Evolutionary conservation across 768 basidiomycete genomes (phyloP), one percentile per base, ranked within the genome.

Genomic region (Cystobasidium onofrii): DNA sequence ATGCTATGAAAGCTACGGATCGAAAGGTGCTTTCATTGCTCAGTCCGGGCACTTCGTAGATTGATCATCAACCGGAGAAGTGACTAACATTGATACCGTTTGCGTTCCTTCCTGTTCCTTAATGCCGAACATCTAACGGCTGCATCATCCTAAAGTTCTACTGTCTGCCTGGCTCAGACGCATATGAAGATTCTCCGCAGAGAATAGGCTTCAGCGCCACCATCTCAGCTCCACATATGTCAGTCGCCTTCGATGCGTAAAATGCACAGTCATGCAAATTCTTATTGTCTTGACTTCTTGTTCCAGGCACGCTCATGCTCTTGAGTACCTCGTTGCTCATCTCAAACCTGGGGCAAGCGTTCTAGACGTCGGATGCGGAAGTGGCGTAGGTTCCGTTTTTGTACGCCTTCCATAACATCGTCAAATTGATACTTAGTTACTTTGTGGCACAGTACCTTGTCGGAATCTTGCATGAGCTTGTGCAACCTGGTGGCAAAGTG

Each of bases 171-270:
- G 54, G 36, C 27, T 33, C 15, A 18, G 83, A 83, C n/a, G 89
- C 90, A 2, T 93, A 93, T 73, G 82, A 86, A 36, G 91, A 92
- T 79, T 87, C 88, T 0, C 91, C 91, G 3, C 88, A 90, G 88
- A 89, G 80, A 71, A 81, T 78, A 31, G 74, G 76, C 25, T 85
- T 89, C 78, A 88, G 87, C 15, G 94, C 93, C 17, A 99, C 95
- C 0, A 97, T 99, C 75, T 91, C 90, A 44, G 95, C 95, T 0
- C 95, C 95, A 0, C 95, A 99, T 80, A 98, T 98, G 94, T 64
- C 4, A 29, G 63, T 15, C 12, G 54, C n/a, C n/a, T n/a, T n/a
- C n/a, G n/a, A n/a, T n/a, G n/a, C n/a, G n/a, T n/a, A n/a, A n/a
- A n/a, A n/a, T n/a, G n/a, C n/a, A n/a, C n/a, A n/a, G n/a, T n/a